A percentile compares a stretch with the other conserved stretches of the same genome.
These are phyloP conservation scores for Sphagnum fallax DNA, from an alignment of 228 moss, liverwort and hornwort species.

Conservation along the genomic window DNA sequence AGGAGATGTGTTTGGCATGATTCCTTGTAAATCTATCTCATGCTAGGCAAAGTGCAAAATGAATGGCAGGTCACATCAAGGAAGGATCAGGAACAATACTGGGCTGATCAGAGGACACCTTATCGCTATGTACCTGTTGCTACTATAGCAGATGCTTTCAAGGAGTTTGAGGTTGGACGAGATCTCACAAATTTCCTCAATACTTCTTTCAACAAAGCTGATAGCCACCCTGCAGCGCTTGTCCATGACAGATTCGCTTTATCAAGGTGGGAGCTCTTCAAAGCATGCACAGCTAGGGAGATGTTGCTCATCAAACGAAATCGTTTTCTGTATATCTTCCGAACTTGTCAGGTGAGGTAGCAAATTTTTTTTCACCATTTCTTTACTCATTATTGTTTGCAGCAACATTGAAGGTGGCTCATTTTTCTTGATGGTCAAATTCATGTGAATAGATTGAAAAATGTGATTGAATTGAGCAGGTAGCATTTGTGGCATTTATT, in stretches of 20 bases:
- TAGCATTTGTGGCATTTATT: slow-evolving; percentile 47
- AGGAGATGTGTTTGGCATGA: too few relatives aligned
- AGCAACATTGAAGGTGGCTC: too few relatives aligned
- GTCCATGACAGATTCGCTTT: slow-evolving; percentile 5
- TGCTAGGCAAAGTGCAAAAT: not conserved
- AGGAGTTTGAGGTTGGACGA: slow-evolving; percentile 3
- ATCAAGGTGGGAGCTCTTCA: slow-evolving; percentile 8
- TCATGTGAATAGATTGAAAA: too few relatives aligned
- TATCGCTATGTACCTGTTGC: slow-evolving; percentile 8
- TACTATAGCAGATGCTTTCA: slow-evolving; percentile 5
- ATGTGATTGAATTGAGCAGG: slow-evolving; percentile 16
- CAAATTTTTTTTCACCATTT: not conserved
- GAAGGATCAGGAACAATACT: slow-evolving; percentile 20
- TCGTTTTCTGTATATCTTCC: slow-evolving; percentile 10
- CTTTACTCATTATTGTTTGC: too few relatives aligned
- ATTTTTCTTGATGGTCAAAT: too few relatives aligned
- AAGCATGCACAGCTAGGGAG: slow-evolving; percentile 14
- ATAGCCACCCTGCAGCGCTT: slow-evolving; percentile 6
- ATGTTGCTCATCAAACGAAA: slow-evolving; percentile 14
- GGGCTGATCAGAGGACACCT: slow-evolving; percentile 4
- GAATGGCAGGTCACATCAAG: slow-evolving; percentile 19
- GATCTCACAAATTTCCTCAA: slow-evolving; percentile 1
- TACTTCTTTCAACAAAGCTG: slow-evolving; percentile 5
- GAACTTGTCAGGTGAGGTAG: slow-evolving; percentile 11
- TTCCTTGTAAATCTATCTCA: not conserved